Base-by-base conservation (phyloP, 108 stramenopile species). In the Pseudonitzschia multistriata region DNA sequence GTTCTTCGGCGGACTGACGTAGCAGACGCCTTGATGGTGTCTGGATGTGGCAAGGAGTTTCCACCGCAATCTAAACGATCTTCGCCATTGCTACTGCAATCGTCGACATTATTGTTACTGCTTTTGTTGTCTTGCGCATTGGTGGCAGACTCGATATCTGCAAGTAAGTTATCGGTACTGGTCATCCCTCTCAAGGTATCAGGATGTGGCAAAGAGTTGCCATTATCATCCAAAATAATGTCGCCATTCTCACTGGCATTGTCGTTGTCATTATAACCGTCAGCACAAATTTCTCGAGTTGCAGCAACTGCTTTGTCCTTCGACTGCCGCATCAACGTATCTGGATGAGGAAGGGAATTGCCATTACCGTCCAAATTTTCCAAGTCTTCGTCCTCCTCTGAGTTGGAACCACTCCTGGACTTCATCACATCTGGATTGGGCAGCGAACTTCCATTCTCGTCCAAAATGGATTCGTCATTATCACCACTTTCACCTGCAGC, bases 391-490 rank as follows among this genome's bases (percentile, higher is more conserved):
- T 42, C 40, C 15, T 21, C 49, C 7, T 17, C 19, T 49, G 15
- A 7, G 37, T 37, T 37, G 37, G 37, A 5, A 8, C 5, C 49
- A 4, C 19, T 6, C 5, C 7, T 17, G 49, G n/a, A 15, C 27
- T 8, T 25, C 0, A 56, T 29, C 7, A 5, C 31, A 25, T 56
- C 55, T 8, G 57, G 57, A 29, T 59, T 30, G 17, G 57, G 57
- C 29, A 59, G 19, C 19, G 57, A 59, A 33, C 35, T 59, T 36
- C 57, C 57, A 33, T 59, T 59, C 1, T 33, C 57, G 35, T 59
- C 56, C 27, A 57, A 13, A 57, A 24, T 11, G 30, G 27, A 8
- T 57, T 57, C 56, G 56, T 30, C 28, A 25, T 57, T 25, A 17
- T 57, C 31, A 30, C 56, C 30, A 29, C 28, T 30, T n/a, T 30